Evolutionary conservation across 225 moss, liverwort and hornwort genomes (phyloP), one percentile per base, ranked within the genome.

Genomic region (Lunularia cruciata): DNA sequence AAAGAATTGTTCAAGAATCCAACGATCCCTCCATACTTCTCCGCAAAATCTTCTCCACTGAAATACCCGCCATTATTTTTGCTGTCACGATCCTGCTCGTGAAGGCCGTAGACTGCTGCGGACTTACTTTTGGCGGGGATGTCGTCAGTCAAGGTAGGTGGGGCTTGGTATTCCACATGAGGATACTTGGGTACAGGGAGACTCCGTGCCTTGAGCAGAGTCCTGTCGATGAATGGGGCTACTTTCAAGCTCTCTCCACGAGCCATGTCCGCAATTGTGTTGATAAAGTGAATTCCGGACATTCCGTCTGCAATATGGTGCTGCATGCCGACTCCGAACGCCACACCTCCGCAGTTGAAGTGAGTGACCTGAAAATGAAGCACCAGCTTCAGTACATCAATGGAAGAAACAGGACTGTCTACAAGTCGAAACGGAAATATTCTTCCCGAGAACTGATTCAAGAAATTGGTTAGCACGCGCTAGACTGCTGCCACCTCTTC

Each of bases 221-320:
- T 86, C 11, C 98, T 91, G 53, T 99, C 93, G 10, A 91, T 83
- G 73, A 78, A 89, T 6, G 91, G 98, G 4, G 70, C 73, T 14
- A 86, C 77, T 54, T 75, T 81, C 4, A 91, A 77, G 42, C 82
- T 77, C 27, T 85, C 84, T 5, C 88, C 93, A 55, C 91, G 79
- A 5, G 86, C 85, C 73, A 86, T 84, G 73, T 85, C 86, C 15
- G 98, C 82, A 69, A 93, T 89, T 5, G 89, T 85, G 73, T 99
- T 99, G 68, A 99, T 87, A 75, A 81, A 99, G 67, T 99, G 91
- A 39, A 93, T 84, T n/a, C 98, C 98, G 0, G 98, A 91, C 91
- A 89, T 89, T 20, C 98, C 98, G 40, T 99, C 98, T 9, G 98
- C 93, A 14, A 93, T 46, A 33, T 89, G 90, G 59, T 99, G 98